Evolutionary conservation across 805 yeast species (phyloP).

Genomic region (Kodamaea kaohsiungensis): DNA sequence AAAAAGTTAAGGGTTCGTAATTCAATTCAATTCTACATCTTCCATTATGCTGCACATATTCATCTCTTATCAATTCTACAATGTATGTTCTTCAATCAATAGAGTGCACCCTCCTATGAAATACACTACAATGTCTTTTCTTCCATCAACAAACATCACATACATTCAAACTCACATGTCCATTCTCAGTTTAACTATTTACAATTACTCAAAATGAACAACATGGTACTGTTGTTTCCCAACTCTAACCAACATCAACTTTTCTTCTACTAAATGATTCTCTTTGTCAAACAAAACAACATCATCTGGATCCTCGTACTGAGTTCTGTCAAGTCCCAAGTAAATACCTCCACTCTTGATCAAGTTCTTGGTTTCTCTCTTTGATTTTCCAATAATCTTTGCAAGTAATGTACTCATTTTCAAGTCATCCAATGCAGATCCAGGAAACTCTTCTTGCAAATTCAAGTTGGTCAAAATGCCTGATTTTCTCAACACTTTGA

Average conservation of each 20-base stretch:
- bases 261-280: slow-evolving; percentile 55
- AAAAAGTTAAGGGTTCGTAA: too few species aligned
- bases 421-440: slow-evolving; percentile 26
- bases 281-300: slow-evolving; percentile 48
- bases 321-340: slow-evolving; percentile 58
- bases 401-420: slow-evolving; percentile 57
- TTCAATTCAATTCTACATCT: too few species aligned
- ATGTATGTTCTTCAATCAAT: too few species aligned
- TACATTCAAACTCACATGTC: too few species aligned
- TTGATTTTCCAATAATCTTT: slow-evolving; percentile 47
- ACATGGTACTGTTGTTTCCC: slow-evolving; percentile 74
- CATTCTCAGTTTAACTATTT: neutral
- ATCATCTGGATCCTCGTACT: slow-evolving; percentile 51
- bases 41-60: too few species aligned
- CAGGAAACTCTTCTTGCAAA: slow-evolving; percentile 26
- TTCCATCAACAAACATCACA: too few species aligned
- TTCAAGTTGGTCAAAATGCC: slow-evolving; percentile 45
- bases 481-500: slow-evolving; percentile 59
- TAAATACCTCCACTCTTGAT: slow-evolving; percentile 74
- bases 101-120: too few species aligned
- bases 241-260: slow-evolving; percentile 62
- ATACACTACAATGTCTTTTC: too few species aligned
- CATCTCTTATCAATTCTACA: too few species aligned
- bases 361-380: slow-evolving; percentile 60
- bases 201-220: slow-evolving; percentile 21